Conservation (phyloP, 768 basidiomycete species). For the Phlebiopsis gigantea region DNA sequence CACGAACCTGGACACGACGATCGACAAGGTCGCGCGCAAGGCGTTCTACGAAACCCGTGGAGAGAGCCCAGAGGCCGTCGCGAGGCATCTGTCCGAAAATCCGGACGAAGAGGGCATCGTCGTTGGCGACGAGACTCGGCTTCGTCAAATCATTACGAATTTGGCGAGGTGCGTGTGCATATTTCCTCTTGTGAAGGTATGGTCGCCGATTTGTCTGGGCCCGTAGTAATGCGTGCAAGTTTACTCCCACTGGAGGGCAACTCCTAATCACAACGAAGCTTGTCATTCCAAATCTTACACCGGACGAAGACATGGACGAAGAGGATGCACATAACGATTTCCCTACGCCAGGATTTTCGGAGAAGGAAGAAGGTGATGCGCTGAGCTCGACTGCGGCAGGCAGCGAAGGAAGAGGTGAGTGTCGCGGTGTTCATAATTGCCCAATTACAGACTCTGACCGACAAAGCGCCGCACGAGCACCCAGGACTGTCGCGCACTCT, state of each 20-base stretch:
- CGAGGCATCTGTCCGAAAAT: constrained; percentile 35
- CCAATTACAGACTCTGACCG: background rate
- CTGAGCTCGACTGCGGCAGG: background rate
- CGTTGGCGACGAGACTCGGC: constrained; percentile 76
- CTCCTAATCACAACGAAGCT: constrained; percentile 65
- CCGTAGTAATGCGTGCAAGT: constrained; percentile 74
- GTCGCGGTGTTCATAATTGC: background rate
- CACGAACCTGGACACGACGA: constrained; percentile 60
- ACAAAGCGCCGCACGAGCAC: background rate
- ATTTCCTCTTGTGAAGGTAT: too few species aligned
- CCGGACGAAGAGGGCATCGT: constrained; percentile 62
- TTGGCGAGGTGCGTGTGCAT: constrained; percentile 73
- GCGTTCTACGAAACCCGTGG: constrained; percentile 60
- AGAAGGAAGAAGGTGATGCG: background rate
- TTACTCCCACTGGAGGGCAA: constrained; percentile 65
- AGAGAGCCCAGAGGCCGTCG: constrained; percentile 37
- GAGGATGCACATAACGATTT: background rate
- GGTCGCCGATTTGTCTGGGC: background rate
- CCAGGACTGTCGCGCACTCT: constrained; percentile 9
- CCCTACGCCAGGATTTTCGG: background rate
- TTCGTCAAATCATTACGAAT: constrained; percentile 80
- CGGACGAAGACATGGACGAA: background rate
- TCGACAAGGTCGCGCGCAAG: constrained; percentile 59
- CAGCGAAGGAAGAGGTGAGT: background rate
- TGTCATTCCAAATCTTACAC: constrained; percentile 28